phyloP scores from a whole-genome alignment of 176 grass and related monocot species.

The Musa troglodytarum region DNA sequence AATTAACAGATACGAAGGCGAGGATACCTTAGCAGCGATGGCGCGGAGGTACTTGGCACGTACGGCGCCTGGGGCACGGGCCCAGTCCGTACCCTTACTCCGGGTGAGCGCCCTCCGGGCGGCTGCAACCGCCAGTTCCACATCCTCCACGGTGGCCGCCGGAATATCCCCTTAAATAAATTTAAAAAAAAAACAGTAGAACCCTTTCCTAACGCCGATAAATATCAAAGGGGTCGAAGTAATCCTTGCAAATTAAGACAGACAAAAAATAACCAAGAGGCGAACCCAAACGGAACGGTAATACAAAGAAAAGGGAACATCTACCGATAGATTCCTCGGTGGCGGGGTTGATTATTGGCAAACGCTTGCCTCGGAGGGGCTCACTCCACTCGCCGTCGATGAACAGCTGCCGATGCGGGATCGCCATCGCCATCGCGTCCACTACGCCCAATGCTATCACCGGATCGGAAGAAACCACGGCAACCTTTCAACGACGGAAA shows the following conservation, averaged over 20 bases:
- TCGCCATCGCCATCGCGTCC: not conserved
- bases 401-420: slow-evolving; percentile 68
- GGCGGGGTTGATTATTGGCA: slow-evolving; percentile 76
- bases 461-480: too few relatives aligned
- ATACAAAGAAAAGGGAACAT: not conserved
- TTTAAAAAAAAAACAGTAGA: not conserved
- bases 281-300: not conserved
- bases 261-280: not conserved
- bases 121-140: slow-evolving; percentile 77
- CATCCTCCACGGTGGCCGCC: slow-evolving; percentile 77
- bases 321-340: slow-evolving; percentile 71
- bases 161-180: slow-evolving; percentile 71
- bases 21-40: slow-evolving; percentile 64
- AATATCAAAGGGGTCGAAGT: too few relatives aligned
- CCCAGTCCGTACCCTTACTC: slow-evolving; percentile 81
- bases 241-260: too few relatives aligned
- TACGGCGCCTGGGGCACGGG: slow-evolving; percentile 58
- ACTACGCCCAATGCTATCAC: too few relatives aligned
- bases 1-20: slow-evolving; percentile 6
- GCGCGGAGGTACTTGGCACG: slow-evolving; percentile 94
- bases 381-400: slow-evolving; percentile 81
- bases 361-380: slow-evolving; percentile 48
- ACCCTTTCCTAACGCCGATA: too few relatives aligned
- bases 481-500: too few relatives aligned
- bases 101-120: slow-evolving; percentile 56